These are phyloP conservation scores for Penicillium palitans DNA, from an alignment of 2,329 filamentous ascomycete species.

Conservation along the genomic window DNA sequence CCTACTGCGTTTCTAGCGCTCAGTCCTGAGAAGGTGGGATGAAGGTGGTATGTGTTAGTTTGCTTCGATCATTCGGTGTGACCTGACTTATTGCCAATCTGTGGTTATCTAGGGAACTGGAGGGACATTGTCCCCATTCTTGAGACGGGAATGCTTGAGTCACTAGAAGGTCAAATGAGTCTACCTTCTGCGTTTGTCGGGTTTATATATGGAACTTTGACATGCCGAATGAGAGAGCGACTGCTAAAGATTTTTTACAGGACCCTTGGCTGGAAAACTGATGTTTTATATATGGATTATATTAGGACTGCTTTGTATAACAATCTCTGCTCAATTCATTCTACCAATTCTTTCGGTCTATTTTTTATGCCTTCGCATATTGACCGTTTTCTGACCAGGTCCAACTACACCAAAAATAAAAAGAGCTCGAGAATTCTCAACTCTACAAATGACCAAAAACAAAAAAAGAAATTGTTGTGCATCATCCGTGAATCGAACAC, in stretches of 20 bases:
- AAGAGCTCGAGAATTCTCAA: not conserved
- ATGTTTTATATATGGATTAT: not conserved
- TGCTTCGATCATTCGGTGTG: too few species aligned
- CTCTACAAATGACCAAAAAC: not conserved
- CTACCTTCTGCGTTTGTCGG: too few species aligned
- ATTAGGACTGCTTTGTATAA: not conserved
- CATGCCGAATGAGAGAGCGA: constrained; percentile 35
- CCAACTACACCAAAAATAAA: not conserved
- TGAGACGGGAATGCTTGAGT: too few species aligned
- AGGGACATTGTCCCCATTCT: too few species aligned
- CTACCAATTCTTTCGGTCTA: not conserved
- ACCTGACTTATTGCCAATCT: too few species aligned
- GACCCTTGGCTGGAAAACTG: constrained; percentile 36
- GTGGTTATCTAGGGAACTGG: too few species aligned
- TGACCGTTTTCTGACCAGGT: not conserved
- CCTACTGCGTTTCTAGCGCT: too few species aligned
- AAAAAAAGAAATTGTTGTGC: constrained; percentile 28
- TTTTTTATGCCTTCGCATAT: not conserved
- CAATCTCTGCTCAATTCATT: not conserved
- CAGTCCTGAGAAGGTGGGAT: too few species aligned
- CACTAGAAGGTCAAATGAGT: too few species aligned
- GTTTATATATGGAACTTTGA: too few species aligned
- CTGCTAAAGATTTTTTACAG: constrained; percentile 37
- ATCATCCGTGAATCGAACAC: constrained; percentile 51
- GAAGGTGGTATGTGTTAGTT: too few species aligned